Conservation (phyloP, 352 stramenopile species). For the Phytopythium ostracodes region DNA sequence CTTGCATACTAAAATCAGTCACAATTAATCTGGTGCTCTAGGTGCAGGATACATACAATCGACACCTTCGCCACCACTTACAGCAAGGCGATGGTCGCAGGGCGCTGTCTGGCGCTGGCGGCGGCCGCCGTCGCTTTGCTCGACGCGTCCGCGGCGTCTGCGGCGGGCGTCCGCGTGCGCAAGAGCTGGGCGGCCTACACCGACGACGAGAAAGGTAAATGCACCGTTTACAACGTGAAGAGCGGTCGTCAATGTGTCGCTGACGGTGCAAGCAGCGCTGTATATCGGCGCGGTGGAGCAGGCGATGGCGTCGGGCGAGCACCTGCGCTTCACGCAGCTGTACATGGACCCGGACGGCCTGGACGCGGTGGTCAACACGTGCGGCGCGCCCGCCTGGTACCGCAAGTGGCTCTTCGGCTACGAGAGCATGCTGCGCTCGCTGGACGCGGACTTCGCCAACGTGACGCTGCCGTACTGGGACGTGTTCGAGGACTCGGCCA, state of each 20-base stretch:
- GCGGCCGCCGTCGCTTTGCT: neutral
- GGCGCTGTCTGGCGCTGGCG: no score
- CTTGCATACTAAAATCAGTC: neutral
- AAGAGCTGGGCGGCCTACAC: slow-evolving; percentile 29
- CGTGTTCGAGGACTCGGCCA: slow-evolving; percentile 51
- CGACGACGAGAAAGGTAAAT: slow-evolving; percentile 28
- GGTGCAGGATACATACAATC: neutral
- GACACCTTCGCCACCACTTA: neutral
- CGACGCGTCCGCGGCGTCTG: neutral
- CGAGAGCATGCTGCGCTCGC: slow-evolving; percentile 63
- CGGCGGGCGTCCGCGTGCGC: slow-evolving; percentile 17
- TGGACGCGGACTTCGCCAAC: slow-evolving; percentile 33
- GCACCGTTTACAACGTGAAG: neutral
- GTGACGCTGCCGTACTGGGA: slow-evolving; percentile 70
- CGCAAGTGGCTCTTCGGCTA: slow-evolving; percentile 65
- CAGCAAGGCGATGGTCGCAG: no score
- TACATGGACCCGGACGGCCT: slow-evolving; percentile 43
- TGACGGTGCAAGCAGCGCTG: slow-evolving; percentile 16
- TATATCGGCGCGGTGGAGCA: slow-evolving; percentile 48
- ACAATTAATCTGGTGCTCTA: neutral
- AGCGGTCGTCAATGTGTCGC: neutral
- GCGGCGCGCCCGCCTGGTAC: slow-evolving; percentile 56
- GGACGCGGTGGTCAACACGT: slow-evolving; percentile 35
- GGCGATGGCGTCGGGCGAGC: slow-evolving; percentile 44
- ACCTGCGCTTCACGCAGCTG: slow-evolving; percentile 52